Conservation (phyloP, 805 yeast genomes). For the Candida nitratophila region DNA sequence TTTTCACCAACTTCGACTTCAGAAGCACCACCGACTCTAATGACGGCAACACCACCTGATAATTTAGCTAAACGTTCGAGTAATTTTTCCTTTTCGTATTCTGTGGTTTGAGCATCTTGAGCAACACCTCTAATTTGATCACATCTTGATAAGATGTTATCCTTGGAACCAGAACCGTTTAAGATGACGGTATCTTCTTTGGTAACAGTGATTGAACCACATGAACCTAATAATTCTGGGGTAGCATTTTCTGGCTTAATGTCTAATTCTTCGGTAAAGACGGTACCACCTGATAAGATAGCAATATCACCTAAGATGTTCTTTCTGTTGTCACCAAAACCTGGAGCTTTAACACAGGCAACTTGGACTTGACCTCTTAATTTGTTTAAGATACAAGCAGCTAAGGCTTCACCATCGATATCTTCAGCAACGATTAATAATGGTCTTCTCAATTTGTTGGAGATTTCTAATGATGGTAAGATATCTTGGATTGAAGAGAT, state of each 20-base stretch:
- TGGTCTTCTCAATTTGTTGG: constrained; percentile 91
- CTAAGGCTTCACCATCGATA: constrained; percentile 96
- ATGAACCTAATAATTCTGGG: constrained; percentile 80
- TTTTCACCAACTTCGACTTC: constrained; percentile 99
- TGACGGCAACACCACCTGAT: constrained; percentile 97
- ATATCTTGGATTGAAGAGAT: constrained; percentile 85
- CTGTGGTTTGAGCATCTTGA: constrained; percentile 67
- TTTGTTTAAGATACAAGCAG: constrained; percentile 95
- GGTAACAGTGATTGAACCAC: constrained; percentile 87
- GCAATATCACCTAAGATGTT: constrained; percentile 95
- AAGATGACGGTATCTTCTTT: constrained; percentile 93
- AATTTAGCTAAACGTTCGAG: constrained; percentile 96
- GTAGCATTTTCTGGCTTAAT: constrained; percentile 94
- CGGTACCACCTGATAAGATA: constrained; percentile 89
- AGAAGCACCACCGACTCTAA: constrained; percentile 94
- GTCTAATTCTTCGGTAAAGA: constrained; percentile 87
- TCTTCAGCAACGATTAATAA: constrained; percentile 91
- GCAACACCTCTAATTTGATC: constrained; percentile 87
- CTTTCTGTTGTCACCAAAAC: constrained; percentile 98
- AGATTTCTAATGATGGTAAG: constrained; percentile 85
- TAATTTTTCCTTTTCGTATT: constrained; percentile 93
- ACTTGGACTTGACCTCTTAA: constrained; percentile 98
- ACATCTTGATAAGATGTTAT: constrained; percentile 73
- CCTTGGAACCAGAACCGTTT: constrained; percentile 88
- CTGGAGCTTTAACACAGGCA: constrained; percentile 97